Conservation (phyloP, 2,329 filamentous ascomycete species). For the Cadophora sp. region DNA sequence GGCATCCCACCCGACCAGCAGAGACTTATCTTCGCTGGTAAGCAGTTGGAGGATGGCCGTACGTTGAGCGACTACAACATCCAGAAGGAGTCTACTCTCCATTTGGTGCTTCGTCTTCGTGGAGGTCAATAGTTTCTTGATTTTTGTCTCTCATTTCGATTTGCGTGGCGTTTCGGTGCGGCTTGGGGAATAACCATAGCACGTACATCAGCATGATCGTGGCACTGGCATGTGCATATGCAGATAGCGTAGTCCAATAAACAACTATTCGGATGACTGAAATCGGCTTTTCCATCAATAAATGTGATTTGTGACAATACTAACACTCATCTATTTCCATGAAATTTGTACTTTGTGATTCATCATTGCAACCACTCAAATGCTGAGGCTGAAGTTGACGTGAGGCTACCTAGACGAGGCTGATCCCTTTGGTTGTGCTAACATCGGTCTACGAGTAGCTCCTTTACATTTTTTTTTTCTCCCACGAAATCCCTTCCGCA, state of each 20-base stretch:
- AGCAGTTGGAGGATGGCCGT: conserved; percentile 77
- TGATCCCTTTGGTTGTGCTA: not conserved
- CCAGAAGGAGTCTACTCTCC: conserved; percentile 77
- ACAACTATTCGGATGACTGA: conserved; percentile 25
- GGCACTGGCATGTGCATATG: conserved; percentile 17
- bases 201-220: conserved; percentile 24
- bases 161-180: conserved; percentile 38
- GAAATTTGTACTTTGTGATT: no score
- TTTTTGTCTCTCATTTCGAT: conserved; percentile 19
- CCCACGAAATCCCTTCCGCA: not conserved
- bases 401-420: conserved; percentile 11
- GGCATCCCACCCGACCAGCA: conserved; percentile 75
- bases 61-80: conserved; percentile 87
- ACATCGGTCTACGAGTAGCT: no score
- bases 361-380: not conserved
- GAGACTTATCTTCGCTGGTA: conserved; percentile 73
- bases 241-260: conserved; percentile 29
- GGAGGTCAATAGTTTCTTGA: conserved; percentile 59
- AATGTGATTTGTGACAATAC: conserved; percentile 1
- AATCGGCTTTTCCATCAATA: not conserved
- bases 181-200: conserved; percentile 27
- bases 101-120: conserved; percentile 73
- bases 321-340: no score
- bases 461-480: not conserved
- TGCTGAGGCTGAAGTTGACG: not conserved